Conservation (phyloP, 106 monocot genomes). For the Cymbidium sinense region DNA sequence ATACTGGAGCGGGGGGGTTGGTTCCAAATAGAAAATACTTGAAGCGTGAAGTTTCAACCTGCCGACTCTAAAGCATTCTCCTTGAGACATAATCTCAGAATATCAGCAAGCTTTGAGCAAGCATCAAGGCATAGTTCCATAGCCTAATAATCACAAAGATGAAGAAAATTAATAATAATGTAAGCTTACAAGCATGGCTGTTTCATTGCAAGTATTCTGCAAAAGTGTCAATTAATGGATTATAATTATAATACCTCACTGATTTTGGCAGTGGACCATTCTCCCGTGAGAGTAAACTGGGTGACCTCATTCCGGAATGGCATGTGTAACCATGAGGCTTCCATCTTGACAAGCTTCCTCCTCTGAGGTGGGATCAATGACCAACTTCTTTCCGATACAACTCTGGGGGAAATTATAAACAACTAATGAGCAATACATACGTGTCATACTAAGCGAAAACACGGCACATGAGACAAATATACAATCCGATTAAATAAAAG, state of each 20-base stretch:
- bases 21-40: no score
- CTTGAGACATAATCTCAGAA: conserved; percentile 75
- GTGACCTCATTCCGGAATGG: conserved; percentile 78
- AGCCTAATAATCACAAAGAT: conserved; percentile 39
- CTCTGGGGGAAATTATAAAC: conserved; percentile 22
- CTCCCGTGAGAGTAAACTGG: conserved; percentile 80
- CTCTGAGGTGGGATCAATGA: conserved; percentile 79
- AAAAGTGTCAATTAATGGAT: no score
- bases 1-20: no score
- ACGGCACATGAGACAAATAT: no score
- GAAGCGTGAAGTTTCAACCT: not conserved
- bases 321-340: conserved; percentile 74
- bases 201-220: not conserved
- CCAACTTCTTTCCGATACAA: conserved; percentile 68
- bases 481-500: no score
- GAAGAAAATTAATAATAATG: not conserved
- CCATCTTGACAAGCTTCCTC: conserved; percentile 90
- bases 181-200: not conserved
- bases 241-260: conserved; percentile 43
- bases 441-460: no score
- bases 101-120: conserved; percentile 67
- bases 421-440: no score
- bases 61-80: conserved; percentile 25
- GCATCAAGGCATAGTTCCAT: conserved; percentile 92
- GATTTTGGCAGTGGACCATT: conserved; percentile 78